Percentiles rank a stretch among this genome's conserved stretches.
phyloP scores from a whole-genome alignment of 2,329 filamentous ascomycete genomes.

The Cryphonectria carpinicola region DNA sequence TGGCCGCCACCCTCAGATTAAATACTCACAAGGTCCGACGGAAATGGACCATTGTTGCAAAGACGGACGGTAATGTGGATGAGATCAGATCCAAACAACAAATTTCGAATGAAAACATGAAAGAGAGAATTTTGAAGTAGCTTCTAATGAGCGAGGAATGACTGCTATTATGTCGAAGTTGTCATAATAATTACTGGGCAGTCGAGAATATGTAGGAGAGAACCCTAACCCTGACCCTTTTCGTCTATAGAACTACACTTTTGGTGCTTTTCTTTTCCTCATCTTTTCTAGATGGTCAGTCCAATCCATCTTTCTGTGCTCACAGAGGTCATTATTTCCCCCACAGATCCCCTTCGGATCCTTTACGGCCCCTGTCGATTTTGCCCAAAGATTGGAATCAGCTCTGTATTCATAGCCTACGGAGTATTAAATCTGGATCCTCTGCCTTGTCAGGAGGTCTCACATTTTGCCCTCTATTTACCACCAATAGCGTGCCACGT shows the following conservation, averaged over 20 bases:
- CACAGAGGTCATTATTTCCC: too few species aligned
- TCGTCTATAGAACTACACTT: too few species aligned
- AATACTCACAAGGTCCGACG: too few species aligned
- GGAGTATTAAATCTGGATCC: neutral
- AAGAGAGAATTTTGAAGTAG: neutral
- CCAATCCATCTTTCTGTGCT: too few species aligned
- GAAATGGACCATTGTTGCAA: too few species aligned
- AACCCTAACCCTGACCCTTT: too few species aligned
- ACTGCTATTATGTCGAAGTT: neutral
- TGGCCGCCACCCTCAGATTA: too few species aligned
- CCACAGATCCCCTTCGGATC: neutral
- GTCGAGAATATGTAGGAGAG: neutral
- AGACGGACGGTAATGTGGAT: too few species aligned
- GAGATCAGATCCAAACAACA: too few species aligned
- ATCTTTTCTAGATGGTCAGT: too few species aligned
- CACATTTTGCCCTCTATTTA: neutral
- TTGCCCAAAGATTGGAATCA: neutral
- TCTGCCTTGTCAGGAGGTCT: neutral
- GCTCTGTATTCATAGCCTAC: neutral
- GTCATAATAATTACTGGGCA: neutral
- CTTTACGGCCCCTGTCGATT: neutral
- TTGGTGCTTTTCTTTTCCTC: too few species aligned
- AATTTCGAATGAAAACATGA: neutral
- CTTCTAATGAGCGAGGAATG: neutral
- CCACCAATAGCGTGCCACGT: neutral